A percentile compares a stretch with the other conserved stretches of the same genome.
phyloP scores from a whole-genome alignment of 345 rosid species.

The Camelina hispida region DNA sequence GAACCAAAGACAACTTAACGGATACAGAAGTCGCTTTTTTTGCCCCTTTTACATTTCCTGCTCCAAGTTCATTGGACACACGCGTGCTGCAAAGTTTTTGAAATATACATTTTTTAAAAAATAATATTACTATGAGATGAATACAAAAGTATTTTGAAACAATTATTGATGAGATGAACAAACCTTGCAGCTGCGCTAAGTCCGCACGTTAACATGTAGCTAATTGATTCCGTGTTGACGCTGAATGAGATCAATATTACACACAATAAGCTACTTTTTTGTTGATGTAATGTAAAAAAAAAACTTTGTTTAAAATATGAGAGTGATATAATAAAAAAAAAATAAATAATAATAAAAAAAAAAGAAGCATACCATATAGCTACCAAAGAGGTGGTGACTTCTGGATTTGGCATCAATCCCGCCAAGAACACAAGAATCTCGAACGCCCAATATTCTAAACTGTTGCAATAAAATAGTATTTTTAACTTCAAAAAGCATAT shows the following conservation, averaged over 20 bases:
- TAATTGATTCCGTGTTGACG: conserved; percentile 65
- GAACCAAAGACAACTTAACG: conserved; percentile 57
- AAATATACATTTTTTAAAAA: neutral
- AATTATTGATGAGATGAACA: conserved; percentile 5
- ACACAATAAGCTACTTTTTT: neutral
- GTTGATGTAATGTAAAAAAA: too few relatives aligned
- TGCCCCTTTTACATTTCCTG: conserved; percentile 55
- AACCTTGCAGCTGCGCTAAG: conserved; percentile 88
- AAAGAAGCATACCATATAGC: conserved; percentile 83
- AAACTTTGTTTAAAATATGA: neutral
- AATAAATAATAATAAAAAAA: neutral
- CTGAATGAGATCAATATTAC: conserved; percentile 34
- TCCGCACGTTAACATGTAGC: conserved; percentile 72
- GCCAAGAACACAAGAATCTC: conserved; percentile 78
- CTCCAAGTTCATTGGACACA: conserved; percentile 84
- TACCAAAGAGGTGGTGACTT: conserved; percentile 58
- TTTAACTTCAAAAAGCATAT: conserved; percentile 11
- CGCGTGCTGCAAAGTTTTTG: conserved; percentile 59
- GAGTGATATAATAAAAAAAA: neutral
- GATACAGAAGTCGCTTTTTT: conserved; percentile 59
- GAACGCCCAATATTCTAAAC: conserved; percentile 82
- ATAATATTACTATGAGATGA: neutral
- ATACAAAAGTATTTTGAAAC: neutral
- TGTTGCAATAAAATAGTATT: conserved; percentile 19
- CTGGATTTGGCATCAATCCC: conserved; percentile 67